Base-by-base conservation (phyloP, 768 basidiomycete species). In the Calocybe cyanea region DNA sequence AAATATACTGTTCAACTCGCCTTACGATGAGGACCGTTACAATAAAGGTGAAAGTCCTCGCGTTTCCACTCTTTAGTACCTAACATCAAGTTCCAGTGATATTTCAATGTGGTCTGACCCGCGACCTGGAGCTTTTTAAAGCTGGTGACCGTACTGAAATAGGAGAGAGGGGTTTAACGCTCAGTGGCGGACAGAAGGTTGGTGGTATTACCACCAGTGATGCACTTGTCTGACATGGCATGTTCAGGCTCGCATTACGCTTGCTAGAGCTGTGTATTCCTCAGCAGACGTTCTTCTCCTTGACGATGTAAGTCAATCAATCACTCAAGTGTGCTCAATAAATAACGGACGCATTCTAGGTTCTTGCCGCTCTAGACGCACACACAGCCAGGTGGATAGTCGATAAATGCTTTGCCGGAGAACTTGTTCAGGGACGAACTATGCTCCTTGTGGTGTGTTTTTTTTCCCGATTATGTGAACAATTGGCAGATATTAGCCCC, bases 311-410 rank as follows among this genome's bases (percentile, higher is more conserved):
- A 63, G 81, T 24, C 75, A 76, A 14, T 77, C 78, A 2, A 62
- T 54, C 55, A 7, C 5, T 14, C n/a, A 14, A n/a, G n/a, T 35
- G 17, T 18, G 34, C 5, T n/a, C 7, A n/a, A 7, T 14, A 18
- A 14, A 6, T 35, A 7, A 23, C 17, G 7, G 31, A 35, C 7
- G 34, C 14, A n/a, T 14, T 18, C 6, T 24, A 45, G 40, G 39
- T 49, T 38, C 46, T 50, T 18, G 48, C 52, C 19, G 52, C 49
- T 20, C 43, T 50, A 2, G 64, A 63, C 59, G 84, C 81, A 0
- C 81, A 84, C 51, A 92, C 89, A 1, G 86, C 92, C 0, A 80
- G 83, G 50, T 86, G 88, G 64, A 77, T 97, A 34, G 87, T 85
- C 57, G 70, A 80, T 14, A 71, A 89, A 47, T 93, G 90, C 52